Evolutionary conservation across 1,284 basidiomycete genomes (phyloP), one percentile per base, ranked within the genome.

Genomic region (Papiliotrema laurentii): DNA sequence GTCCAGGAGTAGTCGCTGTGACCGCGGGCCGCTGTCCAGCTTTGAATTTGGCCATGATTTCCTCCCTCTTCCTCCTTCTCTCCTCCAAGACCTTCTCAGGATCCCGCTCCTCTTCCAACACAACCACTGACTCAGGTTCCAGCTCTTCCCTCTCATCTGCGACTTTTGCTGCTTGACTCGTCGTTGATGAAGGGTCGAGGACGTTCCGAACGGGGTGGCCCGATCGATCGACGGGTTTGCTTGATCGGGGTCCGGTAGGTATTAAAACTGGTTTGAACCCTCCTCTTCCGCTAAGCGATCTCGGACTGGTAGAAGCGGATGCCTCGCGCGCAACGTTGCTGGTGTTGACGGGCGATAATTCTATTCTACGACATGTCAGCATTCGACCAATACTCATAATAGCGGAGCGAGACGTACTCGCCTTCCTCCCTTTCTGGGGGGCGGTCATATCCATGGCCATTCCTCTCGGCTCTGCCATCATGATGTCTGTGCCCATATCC

Each of bases 41-140:
- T 34, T 54, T 56, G 72, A 91, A 87, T 72, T 88, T 91, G 49
- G 89, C 89, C 52, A 90, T 76, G 47, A 96, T 91, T 21, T 87
- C 89, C 58, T 84, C 83, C 34, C 90, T 82, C 60, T 82, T 85
- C 24, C 85, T 84, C 27, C 86, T 80, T n/a, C 89, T 80, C 49
- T 83, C 86, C 37, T 85, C 88, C 21, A 91, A 76, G 4, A 84
- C 75, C 50, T 84, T 80, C 64, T 89, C 87, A 2, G 85, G 78
- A 19, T 84, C 81, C 10, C 79, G 78, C 26, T 81, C 80, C 1
- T 80, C 79, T 6, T 78, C 73, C 1, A 66, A 45, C 5, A 59
- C 51, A 1, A 79, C 73, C 3, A 56, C 55, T 13, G 59, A 51
- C 26, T 64, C 60, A 7, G 41, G 39, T 28, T 83, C 61, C 21